phyloP scores from a whole-genome alignment of 306 rosid species.

The Vachellia collinsii region DNA sequence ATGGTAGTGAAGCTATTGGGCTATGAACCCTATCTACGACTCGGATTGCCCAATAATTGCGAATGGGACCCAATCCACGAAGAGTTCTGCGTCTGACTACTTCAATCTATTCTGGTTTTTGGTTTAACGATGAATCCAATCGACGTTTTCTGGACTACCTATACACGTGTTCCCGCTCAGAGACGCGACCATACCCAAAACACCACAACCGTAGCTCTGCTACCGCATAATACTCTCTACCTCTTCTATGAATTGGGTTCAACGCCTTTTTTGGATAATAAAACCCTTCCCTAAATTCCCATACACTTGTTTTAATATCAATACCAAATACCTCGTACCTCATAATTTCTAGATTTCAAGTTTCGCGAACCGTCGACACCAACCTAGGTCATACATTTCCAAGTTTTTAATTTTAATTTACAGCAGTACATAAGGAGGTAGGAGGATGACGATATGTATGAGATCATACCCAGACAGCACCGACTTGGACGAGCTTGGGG shows the following conservation, averaged over 20 bases:
- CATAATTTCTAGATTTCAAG: constrained; percentile 3
- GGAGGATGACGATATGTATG: neutral
- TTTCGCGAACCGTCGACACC: neutral
- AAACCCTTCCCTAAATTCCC: neutral
- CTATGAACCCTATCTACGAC: constrained; percentile 14
- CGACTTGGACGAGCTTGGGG: constrained; percentile 87
- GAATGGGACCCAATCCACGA: constrained; percentile 37
- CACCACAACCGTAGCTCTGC: neutral
- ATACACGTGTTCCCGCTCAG: constrained; percentile 46
- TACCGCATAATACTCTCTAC: too few relatives aligned
- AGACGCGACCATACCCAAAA: neutral
- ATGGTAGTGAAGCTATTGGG: neutral
- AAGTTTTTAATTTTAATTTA: neutral
- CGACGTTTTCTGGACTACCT: constrained; percentile 32
- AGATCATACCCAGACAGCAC: constrained; percentile 75
- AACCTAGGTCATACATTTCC: constrained; percentile 38
- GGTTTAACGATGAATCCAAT: constrained; percentile 30
- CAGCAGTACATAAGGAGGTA: neutral
- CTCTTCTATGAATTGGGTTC: too few relatives aligned
- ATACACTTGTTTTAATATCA: constrained; percentile 7
- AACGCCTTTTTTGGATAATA: too few relatives aligned
- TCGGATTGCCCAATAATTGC: constrained; percentile 41
- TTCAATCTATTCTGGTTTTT: constrained; percentile 13
- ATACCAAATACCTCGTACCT: neutral
- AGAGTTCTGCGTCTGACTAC: neutral